A percentile compares a stretch with the other conserved stretches of the same genome.
These are phyloP conservation scores for Kluyveromyces sp. DNA, from an alignment of 1,139 yeast genomes.

Conservation along the genomic window DNA sequence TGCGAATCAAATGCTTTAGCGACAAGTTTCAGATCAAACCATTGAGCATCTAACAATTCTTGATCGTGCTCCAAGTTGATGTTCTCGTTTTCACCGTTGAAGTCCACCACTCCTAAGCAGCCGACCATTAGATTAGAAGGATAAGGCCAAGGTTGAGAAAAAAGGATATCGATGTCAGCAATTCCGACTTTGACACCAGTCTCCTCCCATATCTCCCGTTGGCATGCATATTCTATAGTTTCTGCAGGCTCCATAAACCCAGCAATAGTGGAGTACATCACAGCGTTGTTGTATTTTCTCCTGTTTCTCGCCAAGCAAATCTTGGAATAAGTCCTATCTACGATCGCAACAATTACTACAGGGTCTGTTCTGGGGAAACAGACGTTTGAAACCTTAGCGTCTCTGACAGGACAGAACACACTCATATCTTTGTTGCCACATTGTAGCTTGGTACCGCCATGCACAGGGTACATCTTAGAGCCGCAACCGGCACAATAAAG, in stretches of 20 bases:
- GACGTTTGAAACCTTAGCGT: conserved; percentile 42
- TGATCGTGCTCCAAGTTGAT: conserved; percentile 38
- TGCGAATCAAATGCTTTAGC: conserved; percentile 35
- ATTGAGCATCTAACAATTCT: conserved; percentile 75
- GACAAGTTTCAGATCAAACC: conserved; percentile 62
- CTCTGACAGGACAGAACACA: conserved; percentile 11
- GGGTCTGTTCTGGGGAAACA: conserved; percentile 92
- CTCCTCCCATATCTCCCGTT: conserved; percentile 92
- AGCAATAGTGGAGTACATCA: conserved; percentile 78
- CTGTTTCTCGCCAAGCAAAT: conserved; percentile 61
- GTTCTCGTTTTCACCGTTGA: conserved; percentile 49
- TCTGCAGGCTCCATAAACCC: conserved; percentile 97
- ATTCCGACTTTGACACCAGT: conserved; percentile 64
- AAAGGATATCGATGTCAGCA: conserved; percentile 46
- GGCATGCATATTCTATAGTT: conserved; percentile 79
- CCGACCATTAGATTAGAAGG: conserved; percentile 89
- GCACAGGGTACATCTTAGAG: conserved; percentile 53
- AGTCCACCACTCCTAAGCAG: conserved; percentile 18
- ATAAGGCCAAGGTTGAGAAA: conserved; percentile 94
- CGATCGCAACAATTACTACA: conserved; percentile 73
- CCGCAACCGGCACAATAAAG: conserved; percentile 90
- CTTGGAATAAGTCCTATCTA: conserved; percentile 53
- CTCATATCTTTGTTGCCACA: conserved; percentile 42
- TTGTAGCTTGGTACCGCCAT: conserved; percentile 73
- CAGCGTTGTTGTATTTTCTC: conserved; percentile 28